These are phyloP conservation scores for Globisporangium spiculum DNA, from an alignment of 352 stramenopile species.

Conservation along the genomic window DNA sequence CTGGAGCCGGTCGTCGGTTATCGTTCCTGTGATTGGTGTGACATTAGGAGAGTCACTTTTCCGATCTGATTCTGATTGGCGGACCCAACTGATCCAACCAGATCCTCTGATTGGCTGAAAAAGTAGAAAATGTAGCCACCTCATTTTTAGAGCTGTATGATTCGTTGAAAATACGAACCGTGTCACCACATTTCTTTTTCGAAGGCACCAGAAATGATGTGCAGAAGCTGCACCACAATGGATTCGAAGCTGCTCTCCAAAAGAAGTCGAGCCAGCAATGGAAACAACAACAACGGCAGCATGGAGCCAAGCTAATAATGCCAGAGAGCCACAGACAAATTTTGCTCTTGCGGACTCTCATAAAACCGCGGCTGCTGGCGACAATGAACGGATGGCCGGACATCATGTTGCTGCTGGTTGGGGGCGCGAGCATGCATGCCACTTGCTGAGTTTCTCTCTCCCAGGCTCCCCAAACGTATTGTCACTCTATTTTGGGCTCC, in stretches of 20 bases:
- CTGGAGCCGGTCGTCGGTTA: too few species aligned
- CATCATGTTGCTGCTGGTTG: neutral
- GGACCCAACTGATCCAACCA: neutral
- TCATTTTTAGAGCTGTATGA: neutral
- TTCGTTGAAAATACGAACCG: neutral
- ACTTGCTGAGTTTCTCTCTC: neutral
- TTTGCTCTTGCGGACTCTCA: too few species aligned
- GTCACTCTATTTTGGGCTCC: neutral
- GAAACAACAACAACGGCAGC: neutral
- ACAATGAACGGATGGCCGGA: neutral
- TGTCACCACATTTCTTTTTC: neutral
- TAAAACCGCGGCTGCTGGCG: too few species aligned
- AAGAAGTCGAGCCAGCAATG: too few species aligned
- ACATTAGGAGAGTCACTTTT: neutral
- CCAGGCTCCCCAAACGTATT: neutral
- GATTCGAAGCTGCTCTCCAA: too few species aligned
- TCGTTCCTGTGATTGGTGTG: neutral
- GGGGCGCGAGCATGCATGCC: neutral
- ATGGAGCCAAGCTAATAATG: neutral
- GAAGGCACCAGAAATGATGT: neutral
- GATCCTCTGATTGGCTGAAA: neutral
- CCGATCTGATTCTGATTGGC: neutral
- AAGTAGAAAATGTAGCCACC: conserved; percentile 14
- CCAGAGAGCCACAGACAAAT: too few species aligned
- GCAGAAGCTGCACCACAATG: neutral